These are phyloP conservation scores for Cytospora piceae DNA, from an alignment of 2,329 filamentous ascomycete genomes.

Conservation along the genomic window DNA sequence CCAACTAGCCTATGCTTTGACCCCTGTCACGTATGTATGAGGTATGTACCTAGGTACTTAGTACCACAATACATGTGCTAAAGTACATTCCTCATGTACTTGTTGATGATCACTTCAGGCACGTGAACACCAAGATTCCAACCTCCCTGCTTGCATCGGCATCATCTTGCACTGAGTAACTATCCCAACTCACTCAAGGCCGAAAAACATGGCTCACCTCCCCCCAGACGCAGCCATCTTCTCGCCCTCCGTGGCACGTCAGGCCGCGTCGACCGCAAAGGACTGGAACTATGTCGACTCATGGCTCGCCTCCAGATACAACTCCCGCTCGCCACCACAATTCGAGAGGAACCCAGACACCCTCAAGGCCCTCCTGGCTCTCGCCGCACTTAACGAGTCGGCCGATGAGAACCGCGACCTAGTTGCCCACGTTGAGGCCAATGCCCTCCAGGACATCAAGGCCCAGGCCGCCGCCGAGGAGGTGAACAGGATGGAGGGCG, in stretches of 20 bases:
- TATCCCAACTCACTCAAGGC: background rate
- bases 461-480: slow-evolving; percentile 41
- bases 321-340: slow-evolving; percentile 62
- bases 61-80: too few relatives aligned
- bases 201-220: slow-evolving; percentile 43
- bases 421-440: slow-evolving; percentile 61
- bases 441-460: slow-evolving; percentile 58
- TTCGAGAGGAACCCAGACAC: slow-evolving; percentile 92
- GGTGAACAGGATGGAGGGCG: background rate
- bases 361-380: slow-evolving; percentile 71
- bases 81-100: background rate
- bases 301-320: slow-evolving; percentile 77
- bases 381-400: slow-evolving; percentile 76
- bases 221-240: slow-evolving; percentile 59
- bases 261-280: slow-evolving; percentile 79
- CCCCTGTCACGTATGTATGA: background rate
- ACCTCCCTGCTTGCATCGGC: too few relatives aligned
- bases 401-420: slow-evolving; percentile 72
- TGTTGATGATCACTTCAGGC: too few relatives aligned
- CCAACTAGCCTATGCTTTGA: too few relatives aligned
- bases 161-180: too few relatives aligned
- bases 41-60: background rate
- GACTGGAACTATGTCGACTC: slow-evolving; percentile 88
- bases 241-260: slow-evolving; percentile 70
- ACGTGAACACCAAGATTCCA: background rate